Percentiles rank a stretch among this genome's conserved stretches.
Conservation (phyloP, 2,329 filamentous ascomycete species). For the Cladophialophora psammophila region DNA sequence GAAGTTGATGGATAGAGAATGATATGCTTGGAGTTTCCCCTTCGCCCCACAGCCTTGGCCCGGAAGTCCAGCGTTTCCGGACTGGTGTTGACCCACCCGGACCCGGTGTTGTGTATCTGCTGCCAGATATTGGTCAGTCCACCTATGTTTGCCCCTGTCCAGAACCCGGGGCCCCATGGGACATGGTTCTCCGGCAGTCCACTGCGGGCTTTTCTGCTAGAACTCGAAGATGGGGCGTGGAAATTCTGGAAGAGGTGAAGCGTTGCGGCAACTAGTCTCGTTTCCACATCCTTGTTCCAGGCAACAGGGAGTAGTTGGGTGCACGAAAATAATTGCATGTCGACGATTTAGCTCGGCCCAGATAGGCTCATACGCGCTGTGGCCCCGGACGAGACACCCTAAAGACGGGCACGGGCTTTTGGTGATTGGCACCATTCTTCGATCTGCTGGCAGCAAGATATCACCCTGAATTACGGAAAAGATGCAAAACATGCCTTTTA, state of each 20-base stretch:
- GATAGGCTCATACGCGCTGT: constrained; percentile 52
- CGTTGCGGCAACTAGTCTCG: not conserved
- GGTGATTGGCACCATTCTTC: not conserved
- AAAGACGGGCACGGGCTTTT: not conserved
- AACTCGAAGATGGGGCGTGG: constrained; percentile 48
- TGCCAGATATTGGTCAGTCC: not conserved
- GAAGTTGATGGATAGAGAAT: not conserved
- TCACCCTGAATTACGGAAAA: not conserved
- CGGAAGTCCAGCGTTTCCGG: not conserved
- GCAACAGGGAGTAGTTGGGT: constrained; percentile 50
- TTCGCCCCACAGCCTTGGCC: not conserved
- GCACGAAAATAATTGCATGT: constrained; percentile 17
- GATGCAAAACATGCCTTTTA: not conserved
- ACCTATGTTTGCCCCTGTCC: not conserved
- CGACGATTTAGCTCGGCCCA: constrained; percentile 46
- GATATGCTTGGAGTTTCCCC: not conserved
- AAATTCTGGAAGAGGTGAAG: constrained; percentile 3
- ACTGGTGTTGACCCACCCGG: not conserved
- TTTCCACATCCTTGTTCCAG: not conserved
- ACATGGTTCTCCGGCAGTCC: not conserved
- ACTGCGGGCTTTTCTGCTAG: not conserved
- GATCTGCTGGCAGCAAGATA: not conserved
- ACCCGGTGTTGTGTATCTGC: not conserved
- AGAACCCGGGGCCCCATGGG: not conserved
- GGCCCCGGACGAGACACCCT: constrained; percentile 49